Evolutionary conservation across 2,329 filamentous ascomycete species (phyloP).

Genomic region (Pestalotiopsis sp.): DNA sequence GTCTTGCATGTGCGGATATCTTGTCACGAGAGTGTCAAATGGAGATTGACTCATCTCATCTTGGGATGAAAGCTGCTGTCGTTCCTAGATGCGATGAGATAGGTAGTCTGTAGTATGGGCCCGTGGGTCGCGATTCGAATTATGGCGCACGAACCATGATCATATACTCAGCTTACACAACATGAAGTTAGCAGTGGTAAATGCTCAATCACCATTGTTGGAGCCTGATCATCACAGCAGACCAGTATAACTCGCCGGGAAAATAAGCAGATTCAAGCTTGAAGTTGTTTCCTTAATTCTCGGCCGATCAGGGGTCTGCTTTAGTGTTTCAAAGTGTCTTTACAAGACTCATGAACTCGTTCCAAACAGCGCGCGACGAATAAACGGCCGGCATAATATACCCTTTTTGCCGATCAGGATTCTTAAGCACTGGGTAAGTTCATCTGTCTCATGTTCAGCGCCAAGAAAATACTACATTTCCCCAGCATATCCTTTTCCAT

Average conservation of each 20-base stretch:
- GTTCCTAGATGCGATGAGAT: background rate
- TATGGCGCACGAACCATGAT: no score
- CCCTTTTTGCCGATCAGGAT: background rate
- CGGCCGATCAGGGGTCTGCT: background rate
- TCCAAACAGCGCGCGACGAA: background rate
- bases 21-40: background rate
- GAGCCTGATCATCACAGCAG: background rate
- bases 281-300: background rate
- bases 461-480: background rate
- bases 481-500: background rate
- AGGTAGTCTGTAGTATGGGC: background rate
- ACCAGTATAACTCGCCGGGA: background rate
- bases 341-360: background rate
- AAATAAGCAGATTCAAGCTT: background rate
- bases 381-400: background rate
- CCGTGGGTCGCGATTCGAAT: background rate
- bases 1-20: background rate
- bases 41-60: background rate
- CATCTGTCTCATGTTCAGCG: background rate
- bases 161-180: no score
- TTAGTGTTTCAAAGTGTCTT: background rate
- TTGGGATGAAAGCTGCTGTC: background rate
- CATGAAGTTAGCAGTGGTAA: background rate
- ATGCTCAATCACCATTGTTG: background rate
- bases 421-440: background rate